phyloP scores from a whole-genome alignment of 257 asterid species.

The Paulownia fortunei region DNA sequence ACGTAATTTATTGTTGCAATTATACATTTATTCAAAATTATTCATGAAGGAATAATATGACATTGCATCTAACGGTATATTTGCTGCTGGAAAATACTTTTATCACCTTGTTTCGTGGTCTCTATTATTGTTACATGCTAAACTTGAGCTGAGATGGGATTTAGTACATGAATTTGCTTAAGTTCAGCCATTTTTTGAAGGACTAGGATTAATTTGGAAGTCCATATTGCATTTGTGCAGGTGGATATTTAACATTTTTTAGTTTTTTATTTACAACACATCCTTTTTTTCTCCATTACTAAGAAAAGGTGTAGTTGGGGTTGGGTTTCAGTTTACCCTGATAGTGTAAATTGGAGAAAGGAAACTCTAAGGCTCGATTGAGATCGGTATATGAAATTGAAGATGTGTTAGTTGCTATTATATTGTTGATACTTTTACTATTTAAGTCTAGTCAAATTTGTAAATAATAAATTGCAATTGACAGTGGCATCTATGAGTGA shows the following conservation, averaged over 20 bases:
- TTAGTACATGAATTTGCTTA: slow-evolving; percentile 12
- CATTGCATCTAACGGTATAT: neutral
- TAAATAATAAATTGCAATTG: slow-evolving; percentile 23
- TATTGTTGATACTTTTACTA: neutral
- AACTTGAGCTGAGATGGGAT: slow-evolving; percentile 2
- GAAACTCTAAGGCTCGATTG: neutral
- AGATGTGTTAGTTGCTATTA: slow-evolving; percentile 12
- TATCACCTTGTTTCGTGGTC: neutral
- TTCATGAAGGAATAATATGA: neutral
- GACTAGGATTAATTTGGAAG: neutral
- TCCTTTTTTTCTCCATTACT: neutral
- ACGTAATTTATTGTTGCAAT: neutral
- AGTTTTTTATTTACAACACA: neutral
- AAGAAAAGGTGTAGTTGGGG: neutral
- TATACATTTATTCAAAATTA: neutral
- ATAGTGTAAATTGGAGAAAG: neutral
- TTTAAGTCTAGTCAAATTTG: neutral
- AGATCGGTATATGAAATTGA: neutral
- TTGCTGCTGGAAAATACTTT: neutral
- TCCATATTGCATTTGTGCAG: neutral
- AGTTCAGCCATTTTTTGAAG: neutral
- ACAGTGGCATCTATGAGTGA: slow-evolving; percentile 76
- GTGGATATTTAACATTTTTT: neutral
- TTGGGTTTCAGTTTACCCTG: neutral
- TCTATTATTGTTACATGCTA: neutral